phyloP scores from a whole-genome alignment of 805 yeast species.

The Yamadazyma nakazawae region DNA sequence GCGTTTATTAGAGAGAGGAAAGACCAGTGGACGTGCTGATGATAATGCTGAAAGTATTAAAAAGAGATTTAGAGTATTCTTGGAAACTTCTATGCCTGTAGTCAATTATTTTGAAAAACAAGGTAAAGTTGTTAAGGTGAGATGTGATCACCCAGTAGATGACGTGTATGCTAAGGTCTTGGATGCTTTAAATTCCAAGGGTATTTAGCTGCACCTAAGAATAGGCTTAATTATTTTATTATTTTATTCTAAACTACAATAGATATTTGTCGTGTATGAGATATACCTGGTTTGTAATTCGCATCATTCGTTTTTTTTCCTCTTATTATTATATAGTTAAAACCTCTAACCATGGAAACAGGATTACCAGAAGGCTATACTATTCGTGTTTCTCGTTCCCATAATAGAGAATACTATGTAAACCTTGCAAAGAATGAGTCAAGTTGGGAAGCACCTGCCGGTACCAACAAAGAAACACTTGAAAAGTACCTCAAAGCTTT shows the following conservation, averaged over 20 bases:
- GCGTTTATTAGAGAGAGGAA: conserved; percentile 85
- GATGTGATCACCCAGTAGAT: conserved; percentile 79
- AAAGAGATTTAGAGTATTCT: conserved; percentile 82
- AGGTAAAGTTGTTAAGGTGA: conserved; percentile 70
- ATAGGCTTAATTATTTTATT: too few species aligned
- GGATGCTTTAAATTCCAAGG: conserved; percentile 50
- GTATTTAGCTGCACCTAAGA: conserved; percentile 17
- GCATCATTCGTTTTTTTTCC: not conserved
- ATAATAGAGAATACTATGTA: conserved; percentile 79
- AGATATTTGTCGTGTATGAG: not conserved
- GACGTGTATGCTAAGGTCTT: conserved; percentile 69
- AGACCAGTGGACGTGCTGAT: conserved; percentile 91
- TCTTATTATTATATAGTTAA: not conserved
- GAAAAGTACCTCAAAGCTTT: conserved; percentile 50
- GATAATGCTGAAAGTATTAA: conserved; percentile 89
- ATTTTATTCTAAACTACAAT: too few species aligned
- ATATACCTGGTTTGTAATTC: not conserved
- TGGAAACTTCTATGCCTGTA: conserved; percentile 92
- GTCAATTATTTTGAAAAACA: conserved; percentile 76
- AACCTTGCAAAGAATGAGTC: conserved; percentile 69
- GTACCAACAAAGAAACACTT: conserved; percentile 63
- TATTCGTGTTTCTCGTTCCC: conserved; percentile 71
- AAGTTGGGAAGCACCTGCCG: conserved; percentile 89
- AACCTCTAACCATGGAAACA: conserved; percentile 31
- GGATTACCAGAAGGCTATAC: conserved; percentile 91